Evolutionary conservation across 805 yeast species (phyloP).

Genomic region (Sporopachydermia lactativora): DNA sequence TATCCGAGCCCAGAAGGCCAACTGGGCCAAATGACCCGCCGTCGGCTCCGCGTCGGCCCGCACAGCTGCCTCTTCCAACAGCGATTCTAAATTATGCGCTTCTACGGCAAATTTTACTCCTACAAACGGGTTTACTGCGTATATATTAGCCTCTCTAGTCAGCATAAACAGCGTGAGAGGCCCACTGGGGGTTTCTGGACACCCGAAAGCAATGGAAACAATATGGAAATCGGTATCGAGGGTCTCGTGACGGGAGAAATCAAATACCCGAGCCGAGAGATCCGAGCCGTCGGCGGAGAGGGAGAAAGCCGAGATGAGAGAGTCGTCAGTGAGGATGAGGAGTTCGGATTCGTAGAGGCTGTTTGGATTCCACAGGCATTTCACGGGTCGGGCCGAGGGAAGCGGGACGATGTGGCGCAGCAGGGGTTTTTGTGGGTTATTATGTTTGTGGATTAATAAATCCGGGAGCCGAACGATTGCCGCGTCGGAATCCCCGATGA

Average conservation of each 20-base stretch:
- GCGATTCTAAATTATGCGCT: conserved; percentile 16
- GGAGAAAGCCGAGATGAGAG: background rate
- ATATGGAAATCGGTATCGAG: background rate
- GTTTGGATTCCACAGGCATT: background rate
- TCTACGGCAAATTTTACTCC: conserved; percentile 32
- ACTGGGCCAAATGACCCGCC: background rate
- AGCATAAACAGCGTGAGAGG: conserved; percentile 38
- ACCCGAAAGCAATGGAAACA: conserved; percentile 32
- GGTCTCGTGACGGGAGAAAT: background rate
- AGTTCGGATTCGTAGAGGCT: background rate
- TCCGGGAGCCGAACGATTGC: background rate
- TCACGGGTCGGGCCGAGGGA: background rate
- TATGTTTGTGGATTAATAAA: background rate
- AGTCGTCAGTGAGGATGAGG: background rate
- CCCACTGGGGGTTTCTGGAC: conserved; percentile 23
- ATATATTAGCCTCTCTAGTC: conserved; percentile 43
- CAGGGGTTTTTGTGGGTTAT: background rate
- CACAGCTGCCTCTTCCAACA: conserved; percentile 22
- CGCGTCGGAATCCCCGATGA: background rate
- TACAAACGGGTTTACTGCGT: conserved; percentile 47
- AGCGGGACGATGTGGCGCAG: background rate
- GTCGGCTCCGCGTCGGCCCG: background rate
- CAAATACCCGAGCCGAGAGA: no score
- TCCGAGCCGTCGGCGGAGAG: background rate
- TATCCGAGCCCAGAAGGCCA: background rate